Evolutionary conservation across 2,329 filamentous ascomycete species (phyloP).

Genomic region (Moelleriella libera): DNA sequence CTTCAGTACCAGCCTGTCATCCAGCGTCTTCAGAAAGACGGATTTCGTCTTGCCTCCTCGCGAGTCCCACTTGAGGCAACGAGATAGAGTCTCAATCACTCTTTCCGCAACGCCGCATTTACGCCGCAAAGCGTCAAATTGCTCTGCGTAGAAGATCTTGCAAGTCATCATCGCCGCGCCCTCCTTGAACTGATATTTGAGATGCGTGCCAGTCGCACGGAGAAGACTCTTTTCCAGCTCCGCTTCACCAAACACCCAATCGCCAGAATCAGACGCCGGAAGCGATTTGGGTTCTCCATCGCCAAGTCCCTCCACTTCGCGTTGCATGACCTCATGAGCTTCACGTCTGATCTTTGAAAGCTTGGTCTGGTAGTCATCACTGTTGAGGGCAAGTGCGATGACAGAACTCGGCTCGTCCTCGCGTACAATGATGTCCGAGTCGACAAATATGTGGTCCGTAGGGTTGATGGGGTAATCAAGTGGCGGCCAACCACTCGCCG

Average conservation of each 20-base stretch:
- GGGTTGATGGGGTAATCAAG: constrained; percentile 83
- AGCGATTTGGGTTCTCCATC: constrained; percentile 15
- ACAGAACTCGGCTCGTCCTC: constrained; percentile 96
- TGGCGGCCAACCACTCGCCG: constrained; percentile 83
- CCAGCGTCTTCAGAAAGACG: constrained; percentile 89
- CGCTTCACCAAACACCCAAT: constrained; percentile 40
- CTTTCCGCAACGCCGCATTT: constrained; percentile 90
- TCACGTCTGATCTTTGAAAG: constrained; percentile 50
- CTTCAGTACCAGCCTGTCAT: constrained; percentile 88
- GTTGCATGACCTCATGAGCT: constrained; percentile 27
- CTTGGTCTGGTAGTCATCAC: constrained; percentile 74
- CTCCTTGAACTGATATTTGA: constrained; percentile 91
- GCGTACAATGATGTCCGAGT: constrained; percentile 91
- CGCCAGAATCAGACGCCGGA: constrained; percentile 19
- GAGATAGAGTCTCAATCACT: constrained; percentile 86
- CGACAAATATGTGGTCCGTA: constrained; percentile 89
- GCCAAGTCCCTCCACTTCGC: constrained; percentile 16
- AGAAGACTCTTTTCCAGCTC: constrained; percentile 78
- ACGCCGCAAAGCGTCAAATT: constrained; percentile 84
- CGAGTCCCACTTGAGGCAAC: constrained; percentile 95
- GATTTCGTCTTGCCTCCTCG: constrained; percentile 97
- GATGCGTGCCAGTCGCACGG: constrained; percentile 74
- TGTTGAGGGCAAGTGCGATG: constrained; percentile 83
- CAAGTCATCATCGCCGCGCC: constrained; percentile 91
- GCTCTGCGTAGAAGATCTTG: constrained; percentile 97